Evolutionary conservation across 169 alveolate genomes (phyloP).

Genomic region (Cryptosporidium ryanae): DNA sequence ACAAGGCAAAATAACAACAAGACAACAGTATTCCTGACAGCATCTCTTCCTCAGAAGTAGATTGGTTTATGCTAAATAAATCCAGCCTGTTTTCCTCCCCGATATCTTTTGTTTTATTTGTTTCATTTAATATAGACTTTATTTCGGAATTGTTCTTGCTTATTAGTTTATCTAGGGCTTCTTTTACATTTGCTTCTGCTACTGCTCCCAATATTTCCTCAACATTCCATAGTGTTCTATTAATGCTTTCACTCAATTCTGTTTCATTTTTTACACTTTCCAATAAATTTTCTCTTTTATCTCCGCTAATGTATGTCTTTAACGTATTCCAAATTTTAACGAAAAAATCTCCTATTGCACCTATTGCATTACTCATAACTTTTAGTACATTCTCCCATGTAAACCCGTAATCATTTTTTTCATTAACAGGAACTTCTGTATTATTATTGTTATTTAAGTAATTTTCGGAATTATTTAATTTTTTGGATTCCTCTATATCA

Average conservation of each 20-base stretch:
- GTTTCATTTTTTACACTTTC: neutral
- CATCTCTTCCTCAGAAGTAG: slow-evolving; percentile 71
- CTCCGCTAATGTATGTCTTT: neutral
- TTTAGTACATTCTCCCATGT: slow-evolving; percentile 48
- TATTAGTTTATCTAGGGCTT: neutral
- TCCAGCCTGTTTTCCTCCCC: neutral
- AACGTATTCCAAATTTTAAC: slow-evolving; percentile 39
- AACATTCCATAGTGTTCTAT: slow-evolving; percentile 18
- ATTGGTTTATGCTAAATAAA: slow-evolving; percentile 22
- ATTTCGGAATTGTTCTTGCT: neutral
- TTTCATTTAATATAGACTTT: neutral
- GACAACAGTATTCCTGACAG: slow-evolving; percentile 42
- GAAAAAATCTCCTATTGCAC: slow-evolving; percentile 18
- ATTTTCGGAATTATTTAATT: neutral
- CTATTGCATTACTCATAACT: slow-evolving; percentile 21
- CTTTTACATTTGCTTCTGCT: slow-evolving; percentile 24
- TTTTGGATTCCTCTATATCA: neutral
- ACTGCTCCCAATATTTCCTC: neutral
- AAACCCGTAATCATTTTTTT: slow-evolving; percentile 4
- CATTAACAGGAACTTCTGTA: neutral
- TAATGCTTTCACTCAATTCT: neutral
- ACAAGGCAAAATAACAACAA: slow-evolving; percentile 48
- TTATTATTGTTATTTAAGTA: neutral
- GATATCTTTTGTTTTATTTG: slow-evolving; percentile 1
- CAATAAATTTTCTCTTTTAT: neutral